These are phyloP conservation scores for Lentinus brumalis DNA, from an alignment of 768 basidiomycete species.

Conservation along the genomic window DNA sequence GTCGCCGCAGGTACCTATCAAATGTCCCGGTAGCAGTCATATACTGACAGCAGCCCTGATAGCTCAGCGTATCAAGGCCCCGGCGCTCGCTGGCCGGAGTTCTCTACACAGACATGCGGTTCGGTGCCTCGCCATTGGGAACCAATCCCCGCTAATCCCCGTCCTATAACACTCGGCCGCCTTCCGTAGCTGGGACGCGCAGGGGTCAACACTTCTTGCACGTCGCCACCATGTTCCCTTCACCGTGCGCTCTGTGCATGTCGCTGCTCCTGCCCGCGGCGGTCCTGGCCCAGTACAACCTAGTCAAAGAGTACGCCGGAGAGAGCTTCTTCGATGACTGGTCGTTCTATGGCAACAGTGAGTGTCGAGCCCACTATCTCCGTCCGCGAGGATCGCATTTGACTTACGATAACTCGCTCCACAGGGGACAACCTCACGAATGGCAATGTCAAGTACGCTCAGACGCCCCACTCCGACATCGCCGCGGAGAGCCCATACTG, in stretches of 20 bases:
- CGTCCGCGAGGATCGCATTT: constrained; percentile 1
- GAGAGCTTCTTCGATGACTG: constrained; percentile 67
- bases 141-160: constrained; percentile 10
- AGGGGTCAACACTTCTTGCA: not conserved
- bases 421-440: constrained; percentile 72
- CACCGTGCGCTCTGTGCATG: not conserved
- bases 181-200: not conserved
- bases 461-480: not conserved
- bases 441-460: constrained; percentile 55
- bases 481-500: not conserved
- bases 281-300: constrained; percentile 41
- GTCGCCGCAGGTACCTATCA: constrained; percentile 13
- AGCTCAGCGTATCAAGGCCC: constrained; percentile 9
- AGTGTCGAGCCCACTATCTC: constrained; percentile 24
- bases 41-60: constrained; percentile 15
- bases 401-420: not conserved
- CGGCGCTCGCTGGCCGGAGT: not conserved
- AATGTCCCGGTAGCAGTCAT: constrained; percentile 2
- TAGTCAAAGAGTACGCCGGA: constrained; percentile 60
- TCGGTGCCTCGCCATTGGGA: constrained; percentile 3
- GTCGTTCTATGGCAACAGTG: constrained; percentile 63
- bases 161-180: constrained; percentile 17
- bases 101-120: not conserved
- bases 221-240: constrained; percentile 8
- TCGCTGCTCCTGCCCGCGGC: constrained; percentile 15